Conservation (phyloP, 2,329 filamentous ascomycete species). For the Ceratocystis destructans region DNA sequence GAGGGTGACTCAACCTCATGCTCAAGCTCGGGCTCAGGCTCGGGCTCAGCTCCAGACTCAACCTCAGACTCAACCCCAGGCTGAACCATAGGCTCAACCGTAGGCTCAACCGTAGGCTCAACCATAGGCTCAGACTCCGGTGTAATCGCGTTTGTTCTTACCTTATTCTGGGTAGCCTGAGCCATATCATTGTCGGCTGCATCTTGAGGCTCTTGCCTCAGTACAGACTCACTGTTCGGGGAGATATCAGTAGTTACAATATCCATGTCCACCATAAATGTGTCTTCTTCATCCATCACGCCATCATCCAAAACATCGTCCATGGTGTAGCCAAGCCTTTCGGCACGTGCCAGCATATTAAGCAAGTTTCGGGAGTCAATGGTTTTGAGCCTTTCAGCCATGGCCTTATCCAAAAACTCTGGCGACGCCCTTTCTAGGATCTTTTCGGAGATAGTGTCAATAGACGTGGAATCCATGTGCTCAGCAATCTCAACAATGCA, state of each 20-base stretch:
- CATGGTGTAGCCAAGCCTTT: conserved; percentile 39
- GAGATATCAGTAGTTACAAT: conserved; percentile 10
- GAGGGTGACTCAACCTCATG: background rate
- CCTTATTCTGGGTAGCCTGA: too few species aligned
- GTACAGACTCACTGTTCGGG: background rate
- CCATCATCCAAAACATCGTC: conserved; percentile 16
- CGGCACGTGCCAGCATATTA: conserved; percentile 42
- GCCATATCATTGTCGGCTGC: background rate
- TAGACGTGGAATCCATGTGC: conserved; percentile 23
- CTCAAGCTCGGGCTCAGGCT: too few species aligned
- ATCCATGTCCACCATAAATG: conserved; percentile 22
- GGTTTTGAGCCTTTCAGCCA: conserved; percentile 39
- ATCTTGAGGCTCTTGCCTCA: background rate
- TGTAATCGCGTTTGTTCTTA: background rate
- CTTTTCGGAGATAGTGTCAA: conserved; percentile 33
- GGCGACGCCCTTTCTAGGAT: conserved; percentile 38
- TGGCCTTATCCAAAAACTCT: conserved; percentile 37
- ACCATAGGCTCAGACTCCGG: too few species aligned
- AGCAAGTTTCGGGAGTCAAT: conserved; percentile 42
- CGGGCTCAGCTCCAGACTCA: too few species aligned
- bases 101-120: too few species aligned
- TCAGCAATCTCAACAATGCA: conserved; percentile 32
- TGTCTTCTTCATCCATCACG: conserved; percentile 35
- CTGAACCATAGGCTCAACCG: too few species aligned
- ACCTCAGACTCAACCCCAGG: too few species aligned